These are phyloP conservation scores for Grosmannia serpens DNA, from an alignment of 2,329 filamentous ascomycete genomes.

Conservation along the genomic window DNA sequence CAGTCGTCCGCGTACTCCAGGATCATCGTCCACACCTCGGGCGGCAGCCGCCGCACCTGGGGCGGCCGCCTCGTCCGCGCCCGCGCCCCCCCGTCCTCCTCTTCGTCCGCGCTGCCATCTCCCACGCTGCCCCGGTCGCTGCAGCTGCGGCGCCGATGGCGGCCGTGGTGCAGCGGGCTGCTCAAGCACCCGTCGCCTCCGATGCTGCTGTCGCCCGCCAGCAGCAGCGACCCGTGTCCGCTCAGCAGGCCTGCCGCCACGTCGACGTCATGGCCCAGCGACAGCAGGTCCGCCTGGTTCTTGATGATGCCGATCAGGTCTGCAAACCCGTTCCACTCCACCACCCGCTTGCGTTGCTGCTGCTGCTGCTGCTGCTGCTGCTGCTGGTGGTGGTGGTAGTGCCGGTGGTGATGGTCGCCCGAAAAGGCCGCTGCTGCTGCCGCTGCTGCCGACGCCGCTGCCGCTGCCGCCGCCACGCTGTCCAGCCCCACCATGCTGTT, in stretches of 20 bases:
- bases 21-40: conserved; percentile 83
- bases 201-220: neutral
- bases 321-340: conserved; percentile 53
- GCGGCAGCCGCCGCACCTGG: conserved; percentile 47
- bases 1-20: conserved; percentile 78
- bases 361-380: neutral
- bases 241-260: conserved; percentile 25
- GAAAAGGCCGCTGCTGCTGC: conserved; percentile 16
- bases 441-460: conserved; percentile 18
- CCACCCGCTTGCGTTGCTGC: conserved; percentile 32
- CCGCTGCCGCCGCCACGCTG: conserved; percentile 10
- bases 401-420: neutral
- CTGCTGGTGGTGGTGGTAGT: no score
- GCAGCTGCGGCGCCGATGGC: neutral
- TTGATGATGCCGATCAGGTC: conserved; percentile 64
- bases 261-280: conserved; percentile 60
- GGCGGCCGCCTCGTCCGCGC: conserved; percentile 11
- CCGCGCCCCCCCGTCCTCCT: neutral
- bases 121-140: neutral
- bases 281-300: conserved; percentile 65
- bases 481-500: neutral
- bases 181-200: neutral
- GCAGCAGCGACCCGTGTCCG: neutral
- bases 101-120: neutral
- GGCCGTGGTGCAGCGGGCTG: neutral